phyloP scores from a whole-genome alignment of 768 basidiomycete species.

The Serendipita sp. region DNA sequence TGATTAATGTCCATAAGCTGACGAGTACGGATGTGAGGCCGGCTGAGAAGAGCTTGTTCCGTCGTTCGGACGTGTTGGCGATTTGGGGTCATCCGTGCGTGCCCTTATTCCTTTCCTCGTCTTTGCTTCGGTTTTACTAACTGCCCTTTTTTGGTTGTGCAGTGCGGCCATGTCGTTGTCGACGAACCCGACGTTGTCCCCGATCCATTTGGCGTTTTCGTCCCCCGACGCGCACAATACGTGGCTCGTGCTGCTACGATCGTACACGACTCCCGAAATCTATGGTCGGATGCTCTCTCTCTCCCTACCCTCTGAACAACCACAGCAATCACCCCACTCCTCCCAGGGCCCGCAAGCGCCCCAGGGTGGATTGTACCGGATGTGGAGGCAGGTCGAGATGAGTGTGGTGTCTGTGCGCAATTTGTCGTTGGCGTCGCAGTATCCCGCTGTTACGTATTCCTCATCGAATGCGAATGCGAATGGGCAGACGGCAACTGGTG shows the following conservation, averaged over 20 bases:
- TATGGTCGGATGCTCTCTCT: slow-evolving; percentile 36
- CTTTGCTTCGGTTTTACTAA: slow-evolving; percentile 9
- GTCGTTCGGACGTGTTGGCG: slow-evolving; percentile 57
- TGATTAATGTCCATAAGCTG: slow-evolving; percentile 54
- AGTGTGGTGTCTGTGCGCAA: slow-evolving; percentile 59
- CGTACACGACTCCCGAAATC: slow-evolving; percentile 66
- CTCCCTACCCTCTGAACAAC: slow-evolving; percentile 30
- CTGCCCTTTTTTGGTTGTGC: background rate
- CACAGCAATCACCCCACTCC: background rate
- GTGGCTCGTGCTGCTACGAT: slow-evolving; percentile 68
- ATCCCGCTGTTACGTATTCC: background rate
- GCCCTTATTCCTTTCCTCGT: background rate
- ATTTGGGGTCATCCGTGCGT: slow-evolving; percentile 48
- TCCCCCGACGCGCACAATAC: slow-evolving; percentile 47
- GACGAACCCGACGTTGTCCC: slow-evolving; percentile 22
- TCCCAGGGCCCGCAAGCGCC: background rate
- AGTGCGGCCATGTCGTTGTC: background rate
- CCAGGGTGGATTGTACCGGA: slow-evolving; percentile 59
- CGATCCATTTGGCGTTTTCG: slow-evolving; percentile 59
- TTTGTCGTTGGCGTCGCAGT: slow-evolving; percentile 32
- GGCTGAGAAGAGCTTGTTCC: slow-evolving; percentile 61
- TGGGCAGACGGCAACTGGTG: slow-evolving; percentile 6
- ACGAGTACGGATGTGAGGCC: slow-evolving; percentile 69
- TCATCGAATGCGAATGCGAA: background rate
- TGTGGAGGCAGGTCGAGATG: slow-evolving; percentile 74